Evolutionary conservation across 2,329 filamentous ascomycete species (phyloP).

Genomic region (Hypoxylon sp.): DNA sequence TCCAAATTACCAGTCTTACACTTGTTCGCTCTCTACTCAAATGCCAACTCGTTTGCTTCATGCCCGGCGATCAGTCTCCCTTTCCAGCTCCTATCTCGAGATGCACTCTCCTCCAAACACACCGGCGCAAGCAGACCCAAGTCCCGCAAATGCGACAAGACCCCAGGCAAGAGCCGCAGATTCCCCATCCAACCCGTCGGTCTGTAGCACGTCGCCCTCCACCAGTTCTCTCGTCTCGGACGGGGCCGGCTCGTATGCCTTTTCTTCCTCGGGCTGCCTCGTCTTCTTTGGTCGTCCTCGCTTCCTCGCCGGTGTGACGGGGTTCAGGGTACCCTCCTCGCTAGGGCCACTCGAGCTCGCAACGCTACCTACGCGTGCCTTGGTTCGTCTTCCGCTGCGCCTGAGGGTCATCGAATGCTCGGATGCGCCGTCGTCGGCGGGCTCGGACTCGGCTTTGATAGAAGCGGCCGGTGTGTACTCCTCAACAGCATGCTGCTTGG

Average conservation of each 20-base stretch:
- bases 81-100: constrained; percentile 44
- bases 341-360: constrained; percentile 35
- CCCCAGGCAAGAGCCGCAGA: constrained; percentile 57
- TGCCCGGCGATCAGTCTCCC: neutral
- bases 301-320: constrained; percentile 15
- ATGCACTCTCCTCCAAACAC: constrained; percentile 58
- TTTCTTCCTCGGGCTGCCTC: constrained; percentile 42
- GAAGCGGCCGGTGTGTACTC: constrained; percentile 21
- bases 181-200: constrained; percentile 56
- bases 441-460: constrained; percentile 26
- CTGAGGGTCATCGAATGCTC: constrained; percentile 36
- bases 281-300: constrained; percentile 38
- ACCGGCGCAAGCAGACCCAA: constrained; percentile 55
- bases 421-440: constrained; percentile 19
- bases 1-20: constrained; percentile 26
- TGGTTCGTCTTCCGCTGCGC: constrained; percentile 31
- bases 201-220: constrained; percentile 54
- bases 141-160: constrained; percentile 52
- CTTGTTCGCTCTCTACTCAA: neutral
- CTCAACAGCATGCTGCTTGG: neutral
- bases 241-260: constrained; percentile 50
- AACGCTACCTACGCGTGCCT: constrained; percentile 35
- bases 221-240: constrained; percentile 43
- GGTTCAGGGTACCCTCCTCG: constrained; percentile 20
- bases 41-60: neutral